Evolutionary conservation across 208 protist genomes (phyloP), one percentile per base, ranked within the genome.

Genomic region (Wallacemonas collosoma): DNA sequence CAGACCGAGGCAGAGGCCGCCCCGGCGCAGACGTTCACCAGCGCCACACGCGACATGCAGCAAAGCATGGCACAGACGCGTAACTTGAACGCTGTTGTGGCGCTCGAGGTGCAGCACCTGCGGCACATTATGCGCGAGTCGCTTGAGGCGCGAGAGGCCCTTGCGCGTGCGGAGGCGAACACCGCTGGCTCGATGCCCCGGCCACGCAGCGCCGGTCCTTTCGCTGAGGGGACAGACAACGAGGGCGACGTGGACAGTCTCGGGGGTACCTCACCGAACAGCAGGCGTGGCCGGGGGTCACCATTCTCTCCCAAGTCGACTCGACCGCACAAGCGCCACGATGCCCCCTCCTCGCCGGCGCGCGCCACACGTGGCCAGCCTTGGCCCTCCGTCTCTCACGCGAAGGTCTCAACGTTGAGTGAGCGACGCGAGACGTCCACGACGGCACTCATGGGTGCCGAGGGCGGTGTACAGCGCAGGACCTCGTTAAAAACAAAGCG

Each of bases 81-180:
- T 35, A 77, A 72, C 56, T 51, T 77, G 26, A 71, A 77, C 66
- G 65, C 72, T 4, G 40, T 77, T 44, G 76, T 87, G 17, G 60
- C 75, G 8, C 60, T 54, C 6, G 82, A 87, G 63, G 81, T 79
- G 66, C 55, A 75, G 44, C 75, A 55, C 14, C 78, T 87, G 72
- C 77, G 71, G 15, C 47, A 71, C 2, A 71, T 76, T 0, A 80
- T 90, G 76, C 75, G 79, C 17, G 71, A 75, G 44, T 80, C 85
- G 6, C 62, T 90, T 56, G 68, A 76, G 41, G 75, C 85, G 54
- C 83, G 87, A 3, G 83, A 91, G 39, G 15, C 67, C 6, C 36
- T 84, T 14, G 47, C 64, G 35, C 45, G 51, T 17, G 50, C 7
- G 36, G 8, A 62, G 26, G 26, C 26, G 26, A 26, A 26, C 26